Base-by-base conservation (phyloP, 441 rosid genomes). In the Viola pubescens region DNA sequence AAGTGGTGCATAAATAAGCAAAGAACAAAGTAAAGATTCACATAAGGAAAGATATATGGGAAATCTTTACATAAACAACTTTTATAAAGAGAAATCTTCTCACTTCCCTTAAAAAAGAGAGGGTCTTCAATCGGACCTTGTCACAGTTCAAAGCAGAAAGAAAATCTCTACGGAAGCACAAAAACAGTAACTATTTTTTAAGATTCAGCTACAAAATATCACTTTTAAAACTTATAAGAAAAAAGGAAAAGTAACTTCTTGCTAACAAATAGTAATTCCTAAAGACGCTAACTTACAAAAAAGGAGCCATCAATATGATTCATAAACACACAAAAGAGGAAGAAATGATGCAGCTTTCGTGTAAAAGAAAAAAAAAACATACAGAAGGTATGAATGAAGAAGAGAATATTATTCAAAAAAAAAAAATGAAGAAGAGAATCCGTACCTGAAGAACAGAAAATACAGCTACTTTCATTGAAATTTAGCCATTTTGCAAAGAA, bases 401-500 rank as follows among this genome's bases (percentile, higher is more conserved):
- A n/a, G 26, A 19, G 26, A 19, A 19, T 19, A 19, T 19, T 19
- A 19, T 19, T 4, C 8, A 16, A 38, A 38, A 16, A 45, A 5
- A 45, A 12, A 65, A 38, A 52, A 51, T 10, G 4, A 19, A 10
- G 9, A 5, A 26, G 11, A 26, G 39, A 51, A 19, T 7, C 38
- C 38, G 38, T 59, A 52, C 59, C 59, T 3, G 47, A 48, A 26
- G 34, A 26, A 26, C 2, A 26, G 34, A 47, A 53, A 53, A 38
- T 37, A 43, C 39, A 11, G 14, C 50, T 6, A 47, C 55, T 53
- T 41, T 38, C 55, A 55, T 11, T 59, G 48, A 34, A 45, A 53
- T 64, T 34, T 42, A 11, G 14, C 13, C 38, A 26, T 26, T 56
- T 49, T n/a, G 3, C 38, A 53, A 10, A 44, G 6, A 42, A 48